phyloP scores from a whole-genome alignment of 1,284 basidiomycete species.

The Puccinia triticina region DNA sequence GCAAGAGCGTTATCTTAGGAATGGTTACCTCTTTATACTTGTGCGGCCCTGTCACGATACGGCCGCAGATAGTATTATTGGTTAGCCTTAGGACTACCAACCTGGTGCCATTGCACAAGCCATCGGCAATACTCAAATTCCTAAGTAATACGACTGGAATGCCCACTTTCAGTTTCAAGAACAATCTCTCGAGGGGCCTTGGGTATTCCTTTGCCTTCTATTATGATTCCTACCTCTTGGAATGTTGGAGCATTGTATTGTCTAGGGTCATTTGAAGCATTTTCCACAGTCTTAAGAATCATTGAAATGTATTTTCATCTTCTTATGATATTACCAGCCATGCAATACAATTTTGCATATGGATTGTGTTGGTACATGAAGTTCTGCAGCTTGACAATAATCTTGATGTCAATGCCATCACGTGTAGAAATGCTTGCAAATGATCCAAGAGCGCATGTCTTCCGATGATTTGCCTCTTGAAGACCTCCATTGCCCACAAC shows the following conservation, averaged over 20 bases:
- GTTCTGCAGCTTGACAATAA: neutral
- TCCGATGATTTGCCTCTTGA: neutral
- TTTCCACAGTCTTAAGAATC: too few relatives aligned
- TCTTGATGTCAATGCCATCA: neutral
- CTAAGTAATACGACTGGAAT: neutral
- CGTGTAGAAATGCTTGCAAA: neutral
- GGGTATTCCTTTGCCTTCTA: too few relatives aligned
- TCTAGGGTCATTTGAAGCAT: neutral
- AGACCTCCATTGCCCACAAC: too few relatives aligned
- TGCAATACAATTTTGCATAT: neutral
- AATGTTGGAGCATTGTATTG: too few relatives aligned
- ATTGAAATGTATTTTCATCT: neutral
- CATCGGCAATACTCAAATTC: neutral
- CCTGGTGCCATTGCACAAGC: conserved; percentile 23
- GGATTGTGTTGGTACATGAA: neutral
- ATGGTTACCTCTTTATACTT: neutral
- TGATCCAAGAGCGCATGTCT: neutral
- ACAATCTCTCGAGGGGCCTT: neutral
- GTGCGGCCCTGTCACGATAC: neutral
- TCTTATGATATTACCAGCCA: neutral
- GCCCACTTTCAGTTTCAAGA: neutral
- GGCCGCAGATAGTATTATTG: neutral
- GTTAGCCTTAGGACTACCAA: neutral
- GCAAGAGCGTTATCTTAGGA: conserved; percentile 5
- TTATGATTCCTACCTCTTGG: too few relatives aligned